A percentile compares a stretch with the other conserved stretches of the same genome.
Evolutionary conservation across 2,329 filamentous ascomycete genomes (phyloP).

Genomic region (Sporothrix humicola): DNA sequence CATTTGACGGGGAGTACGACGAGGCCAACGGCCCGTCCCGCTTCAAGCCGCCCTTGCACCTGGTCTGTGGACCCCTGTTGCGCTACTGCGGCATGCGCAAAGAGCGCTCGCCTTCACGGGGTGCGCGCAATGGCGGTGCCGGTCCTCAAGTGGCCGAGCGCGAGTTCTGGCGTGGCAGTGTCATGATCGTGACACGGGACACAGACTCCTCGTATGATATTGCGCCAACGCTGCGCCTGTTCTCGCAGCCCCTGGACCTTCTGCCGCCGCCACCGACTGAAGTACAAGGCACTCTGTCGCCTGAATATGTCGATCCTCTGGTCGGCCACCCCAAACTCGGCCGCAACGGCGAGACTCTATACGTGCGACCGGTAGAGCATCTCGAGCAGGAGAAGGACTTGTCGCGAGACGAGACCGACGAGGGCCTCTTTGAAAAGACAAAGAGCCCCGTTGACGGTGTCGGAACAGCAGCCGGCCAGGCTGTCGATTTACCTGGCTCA

Average conservation of each 20-base stretch:
- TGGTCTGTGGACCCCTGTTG: slow-evolving; percentile 89
- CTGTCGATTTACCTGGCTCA: slow-evolving; percentile 57
- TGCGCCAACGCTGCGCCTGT: slow-evolving; percentile 78
- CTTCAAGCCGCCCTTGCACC: slow-evolving; percentile 82
- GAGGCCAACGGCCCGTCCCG: slow-evolving; percentile 67
- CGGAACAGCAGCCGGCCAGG: slow-evolving; percentile 46
- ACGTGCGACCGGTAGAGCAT: slow-evolving; percentile 87
- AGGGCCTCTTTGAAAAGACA: slow-evolving; percentile 78
- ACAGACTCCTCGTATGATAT: slow-evolving; percentile 81
- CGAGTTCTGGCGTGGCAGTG: slow-evolving; percentile 88
- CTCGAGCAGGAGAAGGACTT: slow-evolving; percentile 78
- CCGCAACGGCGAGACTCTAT: slow-evolving; percentile 82
- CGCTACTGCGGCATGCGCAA: slow-evolving; percentile 84
- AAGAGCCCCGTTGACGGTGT: slow-evolving; percentile 58
- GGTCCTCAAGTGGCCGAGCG: slow-evolving; percentile 53
- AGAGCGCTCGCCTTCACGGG: slow-evolving; percentile 57
- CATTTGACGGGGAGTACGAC: slow-evolving; percentile 71
- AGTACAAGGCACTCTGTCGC: slow-evolving; percentile 68
- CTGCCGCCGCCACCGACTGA: slow-evolving; percentile 77
- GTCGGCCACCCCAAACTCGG: slow-evolving; percentile 86
- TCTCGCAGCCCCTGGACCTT: slow-evolving; percentile 83
- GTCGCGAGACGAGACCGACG: slow-evolving; percentile 78
- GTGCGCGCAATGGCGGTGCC: slow-evolving; percentile 45
- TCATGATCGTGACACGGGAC: slow-evolving; percentile 95
- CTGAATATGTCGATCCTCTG: slow-evolving; percentile 87